Evolutionary conservation across 2,329 filamentous ascomycete genomes (phyloP).

Genomic region (Parafenestella ontariensis): DNA sequence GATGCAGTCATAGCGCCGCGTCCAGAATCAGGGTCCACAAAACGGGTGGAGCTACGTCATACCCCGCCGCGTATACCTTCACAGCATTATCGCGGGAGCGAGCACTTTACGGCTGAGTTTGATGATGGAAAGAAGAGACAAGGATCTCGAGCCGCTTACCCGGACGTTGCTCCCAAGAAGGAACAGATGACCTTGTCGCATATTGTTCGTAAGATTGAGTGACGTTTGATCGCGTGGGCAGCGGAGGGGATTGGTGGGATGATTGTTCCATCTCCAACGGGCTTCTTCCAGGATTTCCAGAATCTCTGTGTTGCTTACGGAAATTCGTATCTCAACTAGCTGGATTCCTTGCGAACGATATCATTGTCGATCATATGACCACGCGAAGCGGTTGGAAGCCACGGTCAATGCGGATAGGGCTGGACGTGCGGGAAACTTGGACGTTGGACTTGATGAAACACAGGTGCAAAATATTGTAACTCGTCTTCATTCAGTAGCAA

Average conservation of each 20-base stretch:
- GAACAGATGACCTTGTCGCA: background rate
- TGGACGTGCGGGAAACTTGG: background rate
- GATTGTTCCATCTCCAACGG: background rate
- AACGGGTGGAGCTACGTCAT: constrained; percentile 24
- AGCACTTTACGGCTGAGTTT: background rate
- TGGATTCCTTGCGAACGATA: background rate
- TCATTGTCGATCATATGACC: constrained; percentile 1
- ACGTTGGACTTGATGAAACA: background rate
- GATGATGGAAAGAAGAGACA: background rate
- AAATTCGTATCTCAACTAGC: background rate
- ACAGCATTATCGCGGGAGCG: constrained; percentile 19
- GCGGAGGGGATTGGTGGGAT: background rate
- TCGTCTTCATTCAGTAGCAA: background rate
- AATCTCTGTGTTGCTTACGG: background rate
- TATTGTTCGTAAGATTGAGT: background rate
- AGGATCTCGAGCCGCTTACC: background rate
- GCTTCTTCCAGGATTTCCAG: background rate
- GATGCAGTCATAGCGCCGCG: constrained; percentile 16
- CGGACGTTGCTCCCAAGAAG: background rate
- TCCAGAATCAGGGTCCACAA: constrained; percentile 8
- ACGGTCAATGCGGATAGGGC: background rate
- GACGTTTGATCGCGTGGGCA: background rate
- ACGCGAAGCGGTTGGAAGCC: background rate
- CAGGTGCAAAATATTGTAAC: background rate
- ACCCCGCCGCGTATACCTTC: constrained; percentile 15